Base-by-base conservation (phyloP, 23 red algal species). In the Gracilaria gracilis region DNA sequence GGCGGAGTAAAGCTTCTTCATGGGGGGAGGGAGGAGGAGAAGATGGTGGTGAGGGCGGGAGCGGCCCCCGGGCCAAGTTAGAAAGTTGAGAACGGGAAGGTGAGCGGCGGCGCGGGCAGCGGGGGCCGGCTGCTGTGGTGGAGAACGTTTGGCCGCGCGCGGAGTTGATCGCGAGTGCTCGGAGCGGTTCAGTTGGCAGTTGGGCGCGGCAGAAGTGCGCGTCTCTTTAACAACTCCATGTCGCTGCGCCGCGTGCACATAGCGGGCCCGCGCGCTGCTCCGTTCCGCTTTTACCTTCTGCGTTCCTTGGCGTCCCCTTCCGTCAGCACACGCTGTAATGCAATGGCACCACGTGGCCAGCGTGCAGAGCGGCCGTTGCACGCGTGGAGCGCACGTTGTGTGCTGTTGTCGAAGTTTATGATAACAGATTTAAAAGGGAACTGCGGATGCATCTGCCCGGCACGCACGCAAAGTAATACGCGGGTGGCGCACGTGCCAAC, bases 1-100 rank as follows among this genome's bases (percentile, higher is more conserved):
- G 9, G 91, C 91, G 6, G 80, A 69, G 82, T 94, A 94, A 27
- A 94, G 82, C 29, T 48, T 81, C 51, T 73, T 64, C 80, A 94
- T 94, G 0, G 25, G 27, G 33, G 67, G 67, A 11, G 42, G 42
- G 42, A 15, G 58, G 58, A 7, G 58, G 27, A 17, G 58, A 17
- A 15, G 58, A 29, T 4, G n/a, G n/a, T n/a, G n/a, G n/a, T n/a
- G n/a, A n/a, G n/a, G n/a, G n/a, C n/a, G n/a, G n/a, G n/a, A n/a
- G n/a, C n/a, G n/a, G n/a, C n/a, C n/a, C n/a, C n/a, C 65, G 21
- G 21, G 67, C 38, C 16, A 73, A 73, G 34, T 29, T 4, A 8
- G 67, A 73, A 73, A 35, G 65, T 14, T 2, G 65, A 28, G 65
- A 70, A 28, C 9, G 35, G 65, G 65, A 34, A 70, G 44, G 44